Conservation (phyloP, 257 asterid genomes). For the Solanum pennellii region DNA sequence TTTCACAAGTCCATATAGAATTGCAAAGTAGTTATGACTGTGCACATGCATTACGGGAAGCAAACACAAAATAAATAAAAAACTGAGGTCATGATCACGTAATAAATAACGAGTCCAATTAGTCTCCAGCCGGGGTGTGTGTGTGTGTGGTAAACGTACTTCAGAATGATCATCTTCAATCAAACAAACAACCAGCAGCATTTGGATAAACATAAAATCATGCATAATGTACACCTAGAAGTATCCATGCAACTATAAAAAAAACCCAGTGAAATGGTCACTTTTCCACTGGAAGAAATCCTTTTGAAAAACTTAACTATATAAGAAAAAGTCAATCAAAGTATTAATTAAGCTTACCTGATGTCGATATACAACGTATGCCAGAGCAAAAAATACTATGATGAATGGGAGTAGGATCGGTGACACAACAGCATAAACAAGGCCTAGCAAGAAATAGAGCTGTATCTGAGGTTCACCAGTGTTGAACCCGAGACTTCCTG, state of each 20-base stretch:
- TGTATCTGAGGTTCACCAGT: conserved; percentile 97
- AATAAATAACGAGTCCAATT: neutral
- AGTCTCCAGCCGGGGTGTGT: neutral
- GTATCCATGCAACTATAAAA: neutral
- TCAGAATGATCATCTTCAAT: neutral
- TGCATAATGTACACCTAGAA: neutral
- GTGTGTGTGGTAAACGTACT: too few relatives aligned
- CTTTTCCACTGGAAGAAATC: neutral
- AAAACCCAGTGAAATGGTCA: neutral
- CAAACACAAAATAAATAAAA: neutral
- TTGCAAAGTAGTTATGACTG: neutral
- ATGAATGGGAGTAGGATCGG: conserved; percentile 86
- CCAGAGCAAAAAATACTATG: conserved; percentile 70
- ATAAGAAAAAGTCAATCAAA: neutral
- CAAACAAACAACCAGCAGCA: neutral
- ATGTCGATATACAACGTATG: conserved; percentile 73
- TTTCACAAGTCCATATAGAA: neutral
- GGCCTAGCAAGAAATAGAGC: conserved; percentile 84
- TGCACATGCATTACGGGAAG: neutral
- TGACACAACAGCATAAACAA: conserved; percentile 81
- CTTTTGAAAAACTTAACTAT: neutral
- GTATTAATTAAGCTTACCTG: conserved; percentile 45
- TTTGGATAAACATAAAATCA: neutral
- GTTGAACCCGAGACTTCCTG: conserved; percentile 84
- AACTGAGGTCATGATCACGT: neutral